A percentile compares a stretch with the other conserved stretches of the same genome.
Conservation (phyloP, 495 filamentous ascomycete genomes). For the Thozetella sp. region DNA sequence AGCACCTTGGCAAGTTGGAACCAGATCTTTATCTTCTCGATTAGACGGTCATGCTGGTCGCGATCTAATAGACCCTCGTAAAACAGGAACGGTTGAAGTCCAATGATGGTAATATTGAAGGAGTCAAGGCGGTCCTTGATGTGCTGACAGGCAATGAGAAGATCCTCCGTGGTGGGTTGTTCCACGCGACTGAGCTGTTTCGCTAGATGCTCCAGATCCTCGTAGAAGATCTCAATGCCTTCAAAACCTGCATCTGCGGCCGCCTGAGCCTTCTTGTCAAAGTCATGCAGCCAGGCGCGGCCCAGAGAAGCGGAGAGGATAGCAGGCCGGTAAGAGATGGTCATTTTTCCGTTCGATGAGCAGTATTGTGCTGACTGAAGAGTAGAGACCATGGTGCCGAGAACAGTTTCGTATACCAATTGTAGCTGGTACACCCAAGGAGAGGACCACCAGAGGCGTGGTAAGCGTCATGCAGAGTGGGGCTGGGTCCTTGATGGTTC, state of each 20-base stretch:
- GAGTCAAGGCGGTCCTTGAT: conserved; percentile 57
- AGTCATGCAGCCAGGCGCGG: conserved; percentile 52
- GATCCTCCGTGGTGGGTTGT: conserved; percentile 35
- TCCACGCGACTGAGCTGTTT: conserved; percentile 20
- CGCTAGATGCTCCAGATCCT: conserved; percentile 71
- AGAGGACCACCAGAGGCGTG: no score
- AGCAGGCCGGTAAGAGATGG: conserved; percentile 41
- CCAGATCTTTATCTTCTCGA: conserved; percentile 72
- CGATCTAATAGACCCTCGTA: conserved; percentile 77
- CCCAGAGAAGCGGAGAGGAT: conserved; percentile 77
- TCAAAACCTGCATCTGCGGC: conserved; percentile 67
- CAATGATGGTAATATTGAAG: conserved; percentile 64
- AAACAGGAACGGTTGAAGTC: conserved; percentile 78
- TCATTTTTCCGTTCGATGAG: no score
- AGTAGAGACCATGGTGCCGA: no score
- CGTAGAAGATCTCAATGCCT: conserved; percentile 79
- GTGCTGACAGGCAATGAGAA: conserved; percentile 57
- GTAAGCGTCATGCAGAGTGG: no score
- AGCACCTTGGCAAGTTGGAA: conserved; percentile 67
- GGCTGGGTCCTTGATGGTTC: no score
- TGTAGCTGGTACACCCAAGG: no score
- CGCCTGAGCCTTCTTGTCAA: conserved; percentile 66
- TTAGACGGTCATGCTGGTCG: conserved; percentile 51
- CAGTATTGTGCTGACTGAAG: no score
- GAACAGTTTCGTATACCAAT: no score